Evolutionary conservation across 352 stramenopile genomes (phyloP).

Genomic region (Pythium vanterpoolii): DNA sequence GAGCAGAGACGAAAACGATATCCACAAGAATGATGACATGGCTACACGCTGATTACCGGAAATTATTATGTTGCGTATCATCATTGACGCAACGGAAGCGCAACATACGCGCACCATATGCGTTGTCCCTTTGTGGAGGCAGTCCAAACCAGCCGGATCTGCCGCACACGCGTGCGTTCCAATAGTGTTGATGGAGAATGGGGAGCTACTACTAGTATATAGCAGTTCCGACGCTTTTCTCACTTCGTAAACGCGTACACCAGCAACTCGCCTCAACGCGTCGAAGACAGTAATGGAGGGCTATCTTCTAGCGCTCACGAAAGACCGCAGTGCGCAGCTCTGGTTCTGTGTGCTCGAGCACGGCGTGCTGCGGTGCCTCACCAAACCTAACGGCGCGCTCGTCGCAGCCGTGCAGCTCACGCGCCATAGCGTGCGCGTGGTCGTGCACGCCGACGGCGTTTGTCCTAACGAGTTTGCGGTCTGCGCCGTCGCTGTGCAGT

Average conservation of each 20-base stretch:
- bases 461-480: slow-evolving; percentile 72
- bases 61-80: not conserved
- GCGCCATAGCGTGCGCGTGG: slow-evolving; percentile 57
- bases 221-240: no score
- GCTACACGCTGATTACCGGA: slow-evolving; percentile 2
- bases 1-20: no score
- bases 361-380: slow-evolving; percentile 52
- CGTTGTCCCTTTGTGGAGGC: slow-evolving; percentile 15
- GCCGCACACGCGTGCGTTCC: slow-evolving; percentile 1
- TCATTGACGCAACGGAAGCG: slow-evolving; percentile 4
- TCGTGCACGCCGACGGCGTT: slow-evolving; percentile 39
- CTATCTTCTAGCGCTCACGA: slow-evolving; percentile 61
- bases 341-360: slow-evolving; percentile 69
- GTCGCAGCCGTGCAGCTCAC: slow-evolving; percentile 53
- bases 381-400: slow-evolving; percentile 32
- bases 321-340: slow-evolving; percentile 40
- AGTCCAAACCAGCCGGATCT: slow-evolving; percentile 4
- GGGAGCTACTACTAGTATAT: not conserved
- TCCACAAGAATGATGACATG: not conserved
- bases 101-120: slow-evolving; percentile 14
- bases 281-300: slow-evolving; percentile 61
- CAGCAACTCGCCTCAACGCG: no score
- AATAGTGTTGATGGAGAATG: no score
- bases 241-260: no score
- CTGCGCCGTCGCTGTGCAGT: slow-evolving; percentile 42